Conservation (phyloP, 352 stramenopile species). For the Globisporangium nagaii region DNA sequence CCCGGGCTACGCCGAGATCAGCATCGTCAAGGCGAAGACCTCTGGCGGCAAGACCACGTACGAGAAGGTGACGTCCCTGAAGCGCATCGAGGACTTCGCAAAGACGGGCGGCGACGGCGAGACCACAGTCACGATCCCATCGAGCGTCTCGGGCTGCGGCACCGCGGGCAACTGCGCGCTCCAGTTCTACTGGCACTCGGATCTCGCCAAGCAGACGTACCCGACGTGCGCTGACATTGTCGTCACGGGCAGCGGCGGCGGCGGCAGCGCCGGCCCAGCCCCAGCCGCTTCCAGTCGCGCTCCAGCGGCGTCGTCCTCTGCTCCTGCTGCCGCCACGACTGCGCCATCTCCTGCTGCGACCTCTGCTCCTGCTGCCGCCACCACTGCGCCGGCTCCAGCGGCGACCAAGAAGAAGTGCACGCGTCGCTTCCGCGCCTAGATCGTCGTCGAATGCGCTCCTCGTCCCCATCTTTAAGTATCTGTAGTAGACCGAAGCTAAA, state of each 20-base stretch:
- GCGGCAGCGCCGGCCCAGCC: neutral
- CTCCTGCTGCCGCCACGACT: no score
- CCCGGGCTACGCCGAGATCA: slow-evolving; percentile 45
- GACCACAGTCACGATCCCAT: slow-evolving; percentile 29
- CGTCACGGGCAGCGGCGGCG: neutral
- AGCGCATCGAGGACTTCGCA: slow-evolving; percentile 38
- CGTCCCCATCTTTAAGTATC: no score
- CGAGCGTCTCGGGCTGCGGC: slow-evolving; percentile 33
- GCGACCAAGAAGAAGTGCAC: neutral
- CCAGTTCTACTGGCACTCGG: slow-evolving; percentile 63
- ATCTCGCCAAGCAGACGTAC: slow-evolving; percentile 54
- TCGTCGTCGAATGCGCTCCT: no score
- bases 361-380: neutral
- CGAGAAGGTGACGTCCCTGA: slow-evolving; percentile 24
- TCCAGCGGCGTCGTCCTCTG: no score
- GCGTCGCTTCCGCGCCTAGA: no score
- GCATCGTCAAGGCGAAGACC: slow-evolving; percentile 46
- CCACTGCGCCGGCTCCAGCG: neutral
- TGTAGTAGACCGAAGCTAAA: no score
- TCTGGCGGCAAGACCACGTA: slow-evolving; percentile 40
- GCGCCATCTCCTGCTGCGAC: neutral
- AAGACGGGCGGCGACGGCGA: slow-evolving; percentile 20
- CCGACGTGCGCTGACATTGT: slow-evolving; percentile 29
- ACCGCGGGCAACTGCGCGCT: slow-evolving; percentile 39
- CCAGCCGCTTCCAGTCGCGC: no score